Base-by-base conservation (phyloP, 306 rosid species). In the Cucurbita moschata region DNA sequence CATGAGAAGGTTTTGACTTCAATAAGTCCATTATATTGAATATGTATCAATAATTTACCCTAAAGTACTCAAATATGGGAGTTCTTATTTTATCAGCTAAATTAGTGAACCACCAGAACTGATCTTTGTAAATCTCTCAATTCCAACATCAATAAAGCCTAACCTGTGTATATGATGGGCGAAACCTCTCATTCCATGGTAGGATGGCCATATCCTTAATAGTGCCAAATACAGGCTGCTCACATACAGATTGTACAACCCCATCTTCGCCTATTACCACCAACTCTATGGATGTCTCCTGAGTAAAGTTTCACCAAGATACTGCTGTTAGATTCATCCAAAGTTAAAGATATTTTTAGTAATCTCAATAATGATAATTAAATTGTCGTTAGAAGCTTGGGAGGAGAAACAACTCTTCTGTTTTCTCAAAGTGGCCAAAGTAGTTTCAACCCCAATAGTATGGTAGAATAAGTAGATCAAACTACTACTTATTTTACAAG, bases 281-380 rank as follows among this genome's bases (percentile, higher is more conserved):
- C 88, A 93, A 81, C 81, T 93, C 98, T 82, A 93, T 85, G 8
- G 98, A 90, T 10, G 96, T 87, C 82, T 90, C 98, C 98, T 93
- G 90, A 77, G 69, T 8, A 21, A 5, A 50, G 38, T 23, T 46
- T 64, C 43, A 65, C 13, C 72, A 52, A 37, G 4, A 55, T 50
- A 39, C 19, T 18, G 37, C 21, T 10, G 35, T 65, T 65, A 59
- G 49, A 38, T 10, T 1, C 18, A 58, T 57, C n/a, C 6, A 59
- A 51, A 44, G 10, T 11, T 54, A 53, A 72, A 44, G 58, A 38
- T 37, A n/a, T 72, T 14, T 37, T 52, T 39, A 18, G 39, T 66
- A 42, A 66, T 43, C 72, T 44, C 26, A 66, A 66, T 52, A 50
- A 4, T 51, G 61, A 40, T 13, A 53, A 47, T 46, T 47, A 68